Evolutionary conservation across 1,284 basidiomycete species (phyloP).

Genomic region (Takashimella tepidaria): DNA sequence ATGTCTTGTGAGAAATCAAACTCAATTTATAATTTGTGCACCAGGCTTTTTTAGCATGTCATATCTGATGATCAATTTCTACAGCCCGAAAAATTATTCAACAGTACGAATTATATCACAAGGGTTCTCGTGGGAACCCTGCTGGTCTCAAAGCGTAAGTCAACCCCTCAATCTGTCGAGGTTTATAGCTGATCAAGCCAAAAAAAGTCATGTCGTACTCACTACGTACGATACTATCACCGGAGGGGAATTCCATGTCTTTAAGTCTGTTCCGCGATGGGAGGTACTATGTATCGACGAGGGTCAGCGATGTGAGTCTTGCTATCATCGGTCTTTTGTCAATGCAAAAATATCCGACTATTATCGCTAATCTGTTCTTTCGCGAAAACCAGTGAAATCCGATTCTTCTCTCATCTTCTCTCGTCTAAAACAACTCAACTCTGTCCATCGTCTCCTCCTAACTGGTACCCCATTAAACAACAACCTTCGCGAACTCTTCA

Average conservation of each 20-base stretch:
- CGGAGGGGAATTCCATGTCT: constrained; percentile 68
- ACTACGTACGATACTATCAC: constrained; percentile 82
- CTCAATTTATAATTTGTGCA: not conserved
- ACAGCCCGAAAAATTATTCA: constrained; percentile 74
- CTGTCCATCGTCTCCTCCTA: constrained; percentile 79
- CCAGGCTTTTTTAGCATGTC: not conserved
- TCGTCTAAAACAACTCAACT: constrained; percentile 72
- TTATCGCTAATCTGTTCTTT: not conserved
- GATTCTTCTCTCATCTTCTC: constrained; percentile 75
- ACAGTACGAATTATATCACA: constrained; percentile 74
- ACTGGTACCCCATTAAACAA: constrained; percentile 97
- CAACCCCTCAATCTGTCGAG: not conserved
- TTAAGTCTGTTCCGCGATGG: constrained; percentile 80
- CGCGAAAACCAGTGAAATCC: constrained; percentile 58
- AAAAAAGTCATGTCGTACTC: constrained; percentile 64
- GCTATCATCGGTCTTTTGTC: not conserved
- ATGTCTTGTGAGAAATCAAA: constrained; percentile 41
- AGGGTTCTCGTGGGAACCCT: constrained; percentile 31
- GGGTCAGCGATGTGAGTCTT: constrained; percentile 72
- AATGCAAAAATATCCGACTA: no score
- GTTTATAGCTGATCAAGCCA: not conserved
- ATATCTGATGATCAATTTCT: not conserved
- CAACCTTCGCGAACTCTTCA: constrained; percentile 90
- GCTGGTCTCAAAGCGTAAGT: constrained; percentile 45
- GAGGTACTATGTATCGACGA: constrained; percentile 89